Conservation (phyloP, 192 early-diverging fungal species). For the Radiomyces spectabilis region DNA sequence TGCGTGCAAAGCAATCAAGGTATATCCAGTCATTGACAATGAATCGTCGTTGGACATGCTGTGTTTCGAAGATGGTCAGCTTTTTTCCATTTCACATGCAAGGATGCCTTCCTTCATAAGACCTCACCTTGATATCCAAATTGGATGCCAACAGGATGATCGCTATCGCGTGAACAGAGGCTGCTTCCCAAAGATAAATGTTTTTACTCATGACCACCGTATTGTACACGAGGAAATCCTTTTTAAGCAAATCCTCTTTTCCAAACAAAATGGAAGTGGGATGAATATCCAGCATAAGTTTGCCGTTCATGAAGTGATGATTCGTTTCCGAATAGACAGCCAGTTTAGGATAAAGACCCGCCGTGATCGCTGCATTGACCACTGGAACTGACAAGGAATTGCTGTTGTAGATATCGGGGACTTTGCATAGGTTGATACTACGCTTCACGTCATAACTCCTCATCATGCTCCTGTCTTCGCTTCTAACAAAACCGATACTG, state of each 20-base stretch:
- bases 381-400: constrained; percentile 36
- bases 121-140: too few relatives aligned
- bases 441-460: constrained; percentile 9
- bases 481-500: constrained; percentile 38
- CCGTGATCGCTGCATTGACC: constrained; percentile 67
- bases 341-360: constrained; percentile 82
- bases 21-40: too few relatives aligned
- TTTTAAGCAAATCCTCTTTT: constrained; percentile 10
- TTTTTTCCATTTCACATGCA: too few relatives aligned
- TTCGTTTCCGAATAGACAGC: constrained; percentile 25
- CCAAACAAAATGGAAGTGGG: constrained; percentile 68
- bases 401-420: constrained; percentile 33
- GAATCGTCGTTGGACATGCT: too few relatives aligned
- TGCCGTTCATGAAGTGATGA: constrained; percentile 34
- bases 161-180: too few relatives aligned
- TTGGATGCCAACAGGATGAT: too few relatives aligned
- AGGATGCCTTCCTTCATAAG: too few relatives aligned
- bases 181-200: too few relatives aligned
- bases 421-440: constrained; percentile 20
- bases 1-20: too few relatives aligned
- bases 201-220: too few relatives aligned
- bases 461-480: constrained; percentile 1
- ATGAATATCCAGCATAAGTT: constrained; percentile 60
- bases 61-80: too few relatives aligned
- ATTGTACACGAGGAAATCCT: constrained; percentile 36